Evolutionary conservation across 805 yeast genomes (phyloP), one percentile per base, ranked within the genome.

Genomic region (Teunomyces tritomae): DNA sequence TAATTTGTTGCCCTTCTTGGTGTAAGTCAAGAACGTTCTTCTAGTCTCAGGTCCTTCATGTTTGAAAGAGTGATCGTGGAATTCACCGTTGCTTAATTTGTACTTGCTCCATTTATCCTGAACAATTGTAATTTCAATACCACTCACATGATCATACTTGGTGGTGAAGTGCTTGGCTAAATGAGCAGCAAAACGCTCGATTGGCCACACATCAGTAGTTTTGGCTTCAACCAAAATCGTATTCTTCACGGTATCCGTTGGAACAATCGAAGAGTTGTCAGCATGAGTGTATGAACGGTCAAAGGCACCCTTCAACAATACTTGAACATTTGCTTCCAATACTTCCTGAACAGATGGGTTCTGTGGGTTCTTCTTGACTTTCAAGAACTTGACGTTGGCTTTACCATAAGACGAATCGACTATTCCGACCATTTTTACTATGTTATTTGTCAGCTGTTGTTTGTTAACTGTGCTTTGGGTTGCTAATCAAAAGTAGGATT

Each of bases 191-290:
- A 89, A 91, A 48, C 85, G 77, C 76, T 91, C 97, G 55, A 87
- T 84, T 50, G 97, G 96, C 87, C 91, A 87, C 43, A 87, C 92
- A 53, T 89, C 88, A 43, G 81, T 77, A 61, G 79, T 83, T 70
- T 86, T 87, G 54, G 96, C 97, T 55, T 87, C 84, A 29, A 91
- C 77, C 63, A 87, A 76, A 54, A 88, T 82, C 44, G 96, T 90
- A 76, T 90, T 90, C 70, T 90, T 90, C 47, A 89, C 90, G 1
- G 96, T 89, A 68, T 90, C 96, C 7, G 97, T 91, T 49, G 97
- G 97, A 43, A 91, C 95, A 60, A 91, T 83, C n/a, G 87, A 80
- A 2, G 87, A 63, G 73, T 91, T 91, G 70, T 91, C 95, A 33
- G 96, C 97, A 49, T 84, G 61, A 44, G 96, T 91, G 75, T 87